Evolutionary conservation across 306 rosid species (phyloP).

Genomic region (Arachis hypogaea): DNA sequence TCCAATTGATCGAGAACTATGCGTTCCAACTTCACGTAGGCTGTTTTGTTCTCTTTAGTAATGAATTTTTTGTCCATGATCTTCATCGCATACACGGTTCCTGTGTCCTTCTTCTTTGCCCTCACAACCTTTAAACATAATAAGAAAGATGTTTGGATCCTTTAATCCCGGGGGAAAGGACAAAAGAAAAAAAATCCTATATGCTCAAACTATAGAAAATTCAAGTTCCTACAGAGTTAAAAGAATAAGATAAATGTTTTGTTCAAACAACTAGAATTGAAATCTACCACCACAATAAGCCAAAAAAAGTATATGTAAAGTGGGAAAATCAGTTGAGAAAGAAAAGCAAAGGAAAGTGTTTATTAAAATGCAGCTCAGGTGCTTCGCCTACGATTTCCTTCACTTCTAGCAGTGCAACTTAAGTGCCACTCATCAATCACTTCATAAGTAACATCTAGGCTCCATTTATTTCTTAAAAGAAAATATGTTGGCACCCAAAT

Average conservation of each 20-base stretch:
- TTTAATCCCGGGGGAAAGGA: neutral
- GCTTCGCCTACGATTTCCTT: neutral
- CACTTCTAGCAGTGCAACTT: slow-evolving; percentile 31
- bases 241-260: neutral
- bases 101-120: slow-evolving; percentile 96
- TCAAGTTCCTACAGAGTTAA: slow-evolving; percentile 13
- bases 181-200: neutral
- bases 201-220: slow-evolving; percentile 17
- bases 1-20: slow-evolving; percentile 96
- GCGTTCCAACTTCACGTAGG: slow-evolving; percentile 97
- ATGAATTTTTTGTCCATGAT: slow-evolving; percentile 98
- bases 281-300: slow-evolving; percentile 20
- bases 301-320: slow-evolving; percentile 13
- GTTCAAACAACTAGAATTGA: slow-evolving; percentile 21
- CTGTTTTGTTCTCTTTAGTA: slow-evolving; percentile 95
- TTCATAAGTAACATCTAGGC: neutral
- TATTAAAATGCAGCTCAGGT: neutral
- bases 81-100: slow-evolving; percentile 89
- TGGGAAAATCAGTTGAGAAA: slow-evolving; percentile 17
- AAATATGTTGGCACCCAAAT: neutral
- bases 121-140: slow-evolving; percentile 79
- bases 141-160: slow-evolving; percentile 28
- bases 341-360: neutral
- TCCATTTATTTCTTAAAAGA: slow-evolving; percentile 16
- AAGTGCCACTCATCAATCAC: neutral